Conservation (phyloP, 2,329 filamentous ascomycete genomes). For the Alternaria sp. region DNA sequence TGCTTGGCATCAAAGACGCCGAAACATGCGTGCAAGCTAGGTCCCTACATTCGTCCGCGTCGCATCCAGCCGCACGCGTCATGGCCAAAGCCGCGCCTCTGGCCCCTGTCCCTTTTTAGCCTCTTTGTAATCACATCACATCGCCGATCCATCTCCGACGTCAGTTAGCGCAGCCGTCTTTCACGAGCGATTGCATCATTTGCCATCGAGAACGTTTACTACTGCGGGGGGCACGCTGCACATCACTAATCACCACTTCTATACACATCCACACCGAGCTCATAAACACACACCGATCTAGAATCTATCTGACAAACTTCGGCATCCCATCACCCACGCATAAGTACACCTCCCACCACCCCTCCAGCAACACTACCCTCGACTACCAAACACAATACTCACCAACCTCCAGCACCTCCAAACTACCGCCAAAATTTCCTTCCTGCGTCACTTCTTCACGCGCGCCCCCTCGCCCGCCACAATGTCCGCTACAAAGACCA, state of each 20-base stretch:
- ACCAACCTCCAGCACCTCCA: constrained; percentile 1
- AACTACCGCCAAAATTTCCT: constrained; percentile 64
- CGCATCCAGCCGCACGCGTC: constrained; percentile 13
- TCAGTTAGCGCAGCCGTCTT: constrained; percentile 13
- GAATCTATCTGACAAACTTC: neutral
- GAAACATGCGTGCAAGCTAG: constrained; percentile 6
- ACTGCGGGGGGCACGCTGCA: constrained; percentile 40
- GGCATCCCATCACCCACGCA: neutral
- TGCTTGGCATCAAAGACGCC: neutral
- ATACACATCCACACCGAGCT: constrained; percentile 14
- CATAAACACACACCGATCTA: neutral
- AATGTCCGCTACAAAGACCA: constrained; percentile 84
- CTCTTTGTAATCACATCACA: constrained; percentile 22
- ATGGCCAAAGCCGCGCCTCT: constrained; percentile 1
- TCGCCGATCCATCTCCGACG: constrained; percentile 14
- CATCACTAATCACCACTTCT: constrained; percentile 31
- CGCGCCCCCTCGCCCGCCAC: constrained; percentile 65
- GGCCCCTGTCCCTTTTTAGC: neutral
- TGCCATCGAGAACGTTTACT: constrained; percentile 17
- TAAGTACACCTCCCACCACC: neutral
- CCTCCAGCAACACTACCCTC: neutral
- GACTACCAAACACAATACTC: neutral
- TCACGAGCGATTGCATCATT: constrained; percentile 45
- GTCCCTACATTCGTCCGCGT: constrained; percentile 8
- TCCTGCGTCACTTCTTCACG: constrained; percentile 77